Conservation (phyloP, 2,329 filamentous ascomycete species). For the Microsporum audouinii region DNA sequence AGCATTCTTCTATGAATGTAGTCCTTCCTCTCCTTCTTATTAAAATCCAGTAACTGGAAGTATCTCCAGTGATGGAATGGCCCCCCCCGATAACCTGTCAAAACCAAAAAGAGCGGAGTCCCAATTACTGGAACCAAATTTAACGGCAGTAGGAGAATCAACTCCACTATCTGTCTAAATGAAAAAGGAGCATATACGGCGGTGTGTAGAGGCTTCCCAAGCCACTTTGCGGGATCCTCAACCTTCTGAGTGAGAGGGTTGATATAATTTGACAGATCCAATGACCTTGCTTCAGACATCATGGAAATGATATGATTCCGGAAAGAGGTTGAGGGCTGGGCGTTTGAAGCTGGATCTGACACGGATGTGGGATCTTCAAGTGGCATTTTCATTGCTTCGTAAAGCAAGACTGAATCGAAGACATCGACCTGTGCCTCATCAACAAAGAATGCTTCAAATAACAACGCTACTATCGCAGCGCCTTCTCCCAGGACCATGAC, state of each 20-base stretch:
- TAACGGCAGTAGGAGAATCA: constrained; percentile 65
- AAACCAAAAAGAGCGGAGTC: constrained; percentile 70
- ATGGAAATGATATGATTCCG: neutral
- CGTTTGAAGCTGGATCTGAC: neutral
- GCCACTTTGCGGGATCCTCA: constrained; percentile 57
- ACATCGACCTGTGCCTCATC: constrained; percentile 68
- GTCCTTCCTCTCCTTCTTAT: constrained; percentile 59
- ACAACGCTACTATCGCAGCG: constrained; percentile 48
- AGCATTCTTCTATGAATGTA: constrained; percentile 58
- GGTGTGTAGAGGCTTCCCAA: constrained; percentile 67
- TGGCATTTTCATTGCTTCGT: constrained; percentile 42
- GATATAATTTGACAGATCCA: neutral
- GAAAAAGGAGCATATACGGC: constrained; percentile 83
- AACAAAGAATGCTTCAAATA: constrained; percentile 73
- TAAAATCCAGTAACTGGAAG: constrained; percentile 66
- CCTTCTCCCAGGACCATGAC: constrained; percentile 67
- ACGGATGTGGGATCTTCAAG: neutral
- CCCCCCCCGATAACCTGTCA: constrained; percentile 77
- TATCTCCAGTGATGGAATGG: constrained; percentile 86
- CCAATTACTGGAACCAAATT: constrained; percentile 80
- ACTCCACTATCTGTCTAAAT: constrained; percentile 77
- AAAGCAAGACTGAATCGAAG: constrained; percentile 76
- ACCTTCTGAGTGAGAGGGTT: neutral
- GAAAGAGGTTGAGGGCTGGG: neutral
- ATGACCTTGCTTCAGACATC: neutral